phyloP scores from a whole-genome alignment of 306 rosid species.

The Potentilla sterilis region DNA sequence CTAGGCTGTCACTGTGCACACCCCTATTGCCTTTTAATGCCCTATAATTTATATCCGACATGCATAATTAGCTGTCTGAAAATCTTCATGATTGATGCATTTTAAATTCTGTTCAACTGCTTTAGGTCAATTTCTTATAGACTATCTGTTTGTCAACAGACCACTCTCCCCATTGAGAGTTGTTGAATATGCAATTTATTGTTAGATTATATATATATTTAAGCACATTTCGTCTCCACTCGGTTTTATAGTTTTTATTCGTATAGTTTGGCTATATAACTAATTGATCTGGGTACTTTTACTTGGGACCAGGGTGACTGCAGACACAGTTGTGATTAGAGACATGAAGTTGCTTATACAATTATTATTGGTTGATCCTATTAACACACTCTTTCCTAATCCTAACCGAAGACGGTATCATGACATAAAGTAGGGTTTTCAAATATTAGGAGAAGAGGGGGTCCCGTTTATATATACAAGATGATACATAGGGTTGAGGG shows the following conservation, averaged over 20 bases:
- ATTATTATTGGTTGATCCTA: too few relatives aligned
- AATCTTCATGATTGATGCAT: neutral
- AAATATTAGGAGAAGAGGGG: too few relatives aligned
- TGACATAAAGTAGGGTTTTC: too few relatives aligned
- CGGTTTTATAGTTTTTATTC: neutral
- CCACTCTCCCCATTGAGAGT: neutral
- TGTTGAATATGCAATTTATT: neutral
- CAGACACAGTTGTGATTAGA: slow-evolving; percentile 28
- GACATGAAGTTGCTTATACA: too few relatives aligned
- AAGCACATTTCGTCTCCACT: neutral
- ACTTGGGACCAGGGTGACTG: slow-evolving; percentile 60
- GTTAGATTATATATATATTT: neutral
- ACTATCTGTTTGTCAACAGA: neutral
- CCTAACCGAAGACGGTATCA: too few relatives aligned
- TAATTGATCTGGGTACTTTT: neutral
- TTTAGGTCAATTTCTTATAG: too few relatives aligned
- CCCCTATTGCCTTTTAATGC: slow-evolving; percentile 8
- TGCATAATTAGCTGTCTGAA: slow-evolving; percentile 3
- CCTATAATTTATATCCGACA: neutral
- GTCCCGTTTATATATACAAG: too few relatives aligned
- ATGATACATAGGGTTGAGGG: too few relatives aligned
- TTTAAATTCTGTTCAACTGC: too few relatives aligned
- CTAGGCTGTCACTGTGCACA: slow-evolving; percentile 51
- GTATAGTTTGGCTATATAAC: neutral
- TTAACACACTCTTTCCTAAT: too few relatives aligned